Percentiles rank a stretch among this genome's conserved stretches.
phyloP scores from a whole-genome alignment of 2,329 filamentous ascomycete species.

The Alternaria alternata region DNA sequence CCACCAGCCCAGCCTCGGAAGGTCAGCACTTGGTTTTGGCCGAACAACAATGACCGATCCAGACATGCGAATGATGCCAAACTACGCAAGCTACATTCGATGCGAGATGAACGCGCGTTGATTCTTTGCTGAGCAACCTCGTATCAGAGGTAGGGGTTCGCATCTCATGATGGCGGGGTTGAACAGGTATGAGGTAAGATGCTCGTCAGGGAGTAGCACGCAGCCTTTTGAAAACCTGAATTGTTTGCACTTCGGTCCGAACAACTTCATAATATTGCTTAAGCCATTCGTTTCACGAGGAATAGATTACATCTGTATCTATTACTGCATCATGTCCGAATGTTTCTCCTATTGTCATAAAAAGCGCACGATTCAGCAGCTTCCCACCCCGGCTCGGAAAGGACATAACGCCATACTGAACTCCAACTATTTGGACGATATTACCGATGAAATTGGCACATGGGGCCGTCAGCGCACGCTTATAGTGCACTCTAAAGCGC shows the following conservation, averaged over 20 bases:
- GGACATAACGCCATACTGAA: constrained; percentile 31
- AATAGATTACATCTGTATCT: neutral
- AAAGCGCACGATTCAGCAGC: constrained; percentile 31
- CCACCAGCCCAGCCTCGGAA: neutral
- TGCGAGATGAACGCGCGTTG: neutral
- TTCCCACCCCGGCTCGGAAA: constrained; percentile 22
- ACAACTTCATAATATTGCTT: neutral
- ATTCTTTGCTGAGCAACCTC: neutral
- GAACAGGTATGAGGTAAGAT: constrained; percentile 18
- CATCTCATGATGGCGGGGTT: constrained; percentile 15
- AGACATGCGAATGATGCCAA: neutral
- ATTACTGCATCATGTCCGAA: constrained; percentile 7
- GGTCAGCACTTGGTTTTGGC: neutral
- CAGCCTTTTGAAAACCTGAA: neutral
- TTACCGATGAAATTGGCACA: constrained; percentile 18
- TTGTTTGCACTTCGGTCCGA: neutral
- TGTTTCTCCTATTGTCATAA: constrained; percentile 2
- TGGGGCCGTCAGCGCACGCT: constrained; percentile 27
- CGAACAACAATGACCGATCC: neutral
- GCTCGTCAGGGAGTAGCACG: constrained; percentile 9
- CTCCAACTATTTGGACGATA: constrained; percentile 27
- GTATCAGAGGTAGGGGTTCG: neutral
- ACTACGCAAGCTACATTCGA: neutral
- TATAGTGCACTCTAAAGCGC: constrained; percentile 31
- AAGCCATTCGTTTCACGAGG: neutral